Base-by-base conservation (phyloP, 1,284 basidiomycete species). In the Cerioporus squamosus region DNA sequence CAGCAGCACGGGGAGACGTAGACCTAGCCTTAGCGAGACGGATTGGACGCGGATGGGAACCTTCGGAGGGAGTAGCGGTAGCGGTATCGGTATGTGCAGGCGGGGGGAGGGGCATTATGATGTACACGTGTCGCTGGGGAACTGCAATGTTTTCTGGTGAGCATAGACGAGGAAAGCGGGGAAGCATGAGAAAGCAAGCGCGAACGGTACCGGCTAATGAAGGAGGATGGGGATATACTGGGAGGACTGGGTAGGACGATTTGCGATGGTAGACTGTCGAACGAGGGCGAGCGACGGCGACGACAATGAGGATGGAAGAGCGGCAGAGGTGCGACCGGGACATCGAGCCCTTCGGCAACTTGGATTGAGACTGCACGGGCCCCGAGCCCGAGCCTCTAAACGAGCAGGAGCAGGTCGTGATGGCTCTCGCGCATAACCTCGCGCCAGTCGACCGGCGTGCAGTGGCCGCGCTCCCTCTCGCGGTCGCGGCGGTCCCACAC, bases 361-460 rank as follows among this genome's bases (percentile, higher is more conserved):
- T 10, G 14, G 6, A 36, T 15, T 29, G 33, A 36, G 33, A 36
- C 33, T 10, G 33, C 8, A 36, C 33, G 33, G 14, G 33, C 33
- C 33, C 12, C n/a, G 42, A 23, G 20, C 22, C 43, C 5, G 20
- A 23, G 22, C 20, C 29, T 59, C 70, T 76, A 91, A 20, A 91
- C 90, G 46, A 92, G 80, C 45, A 91, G 75, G 69, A 91, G 80
- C 59, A 72, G 57, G 60, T 74, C 72, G 53, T 61, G 61, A 40
- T 80, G 72, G 23, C 73, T 71, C 36, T 79, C 70, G 44, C 72
- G 75, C 73, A 91, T 79, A 10, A 79, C 75, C 50, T 79, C 72
- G 44, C 87, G 78, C 90, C 90, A 92, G 62, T 78, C 77, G 42
- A 90, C 84, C 8, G 80, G 72, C 53, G 69, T 70, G 23, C 66